These are phyloP conservation scores for Fusarium sp. DNA, from an alignment of 2,329 filamentous ascomycete species.

Conservation along the genomic window DNA sequence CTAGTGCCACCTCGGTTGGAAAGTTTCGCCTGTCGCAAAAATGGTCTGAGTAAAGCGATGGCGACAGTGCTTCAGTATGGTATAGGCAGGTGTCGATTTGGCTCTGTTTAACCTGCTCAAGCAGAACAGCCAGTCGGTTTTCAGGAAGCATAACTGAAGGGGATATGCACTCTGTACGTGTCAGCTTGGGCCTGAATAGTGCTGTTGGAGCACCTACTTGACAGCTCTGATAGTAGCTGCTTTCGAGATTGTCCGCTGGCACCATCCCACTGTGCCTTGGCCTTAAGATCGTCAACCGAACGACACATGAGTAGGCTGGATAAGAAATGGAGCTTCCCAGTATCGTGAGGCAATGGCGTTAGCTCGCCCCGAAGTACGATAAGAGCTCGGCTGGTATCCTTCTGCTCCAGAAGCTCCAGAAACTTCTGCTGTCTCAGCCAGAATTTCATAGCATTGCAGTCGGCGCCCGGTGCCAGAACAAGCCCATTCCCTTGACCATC, in stretches of 20 bases:
- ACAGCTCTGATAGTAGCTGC: slow-evolving; percentile 81
- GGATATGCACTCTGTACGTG: slow-evolving; percentile 79
- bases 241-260: slow-evolving; percentile 79
- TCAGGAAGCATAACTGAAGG: slow-evolving; percentile 97
- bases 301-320: slow-evolving; percentile 93
- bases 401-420: slow-evolving; percentile 83
- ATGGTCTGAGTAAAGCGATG: slow-evolving; percentile 91
- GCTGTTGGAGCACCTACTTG: slow-evolving; percentile 67
- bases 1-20: slow-evolving; percentile 75
- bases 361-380: slow-evolving; percentile 88
- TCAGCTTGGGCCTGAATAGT: background rate
- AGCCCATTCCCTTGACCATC: slow-evolving; percentile 66
- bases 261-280: slow-evolving; percentile 86
- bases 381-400: slow-evolving; percentile 78
- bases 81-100: slow-evolving; percentile 88
- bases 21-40: slow-evolving; percentile 83
- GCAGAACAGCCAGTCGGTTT: slow-evolving; percentile 81
- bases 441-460: slow-evolving; percentile 85
- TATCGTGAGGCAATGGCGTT: slow-evolving; percentile 85
- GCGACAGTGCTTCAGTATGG: slow-evolving; percentile 82
- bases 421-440: slow-evolving; percentile 94
- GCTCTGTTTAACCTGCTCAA: slow-evolving; percentile 84
- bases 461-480: slow-evolving; percentile 78
- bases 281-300: slow-evolving; percentile 78
- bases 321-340: slow-evolving; percentile 79